Percentiles rank a stretch among this genome's conserved stretches.
Evolutionary conservation across 2,329 filamentous ascomycete species (phyloP).

Genomic region (Rhynchosporium graminicola): DNA sequence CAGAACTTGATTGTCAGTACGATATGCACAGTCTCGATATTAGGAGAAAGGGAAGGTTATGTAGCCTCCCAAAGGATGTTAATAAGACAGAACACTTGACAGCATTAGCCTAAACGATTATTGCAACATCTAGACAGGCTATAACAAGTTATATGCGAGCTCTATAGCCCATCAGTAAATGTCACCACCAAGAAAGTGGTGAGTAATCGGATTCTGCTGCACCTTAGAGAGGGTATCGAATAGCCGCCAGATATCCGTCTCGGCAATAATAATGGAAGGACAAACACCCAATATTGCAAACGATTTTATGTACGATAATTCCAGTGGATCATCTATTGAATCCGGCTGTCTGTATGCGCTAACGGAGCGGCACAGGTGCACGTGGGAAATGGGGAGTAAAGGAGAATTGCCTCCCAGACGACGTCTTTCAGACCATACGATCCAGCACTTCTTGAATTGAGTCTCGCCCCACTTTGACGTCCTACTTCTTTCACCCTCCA

Average conservation of each 20-base stretch:
- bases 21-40: not conserved
- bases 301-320: no score
- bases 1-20: not conserved
- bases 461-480: not conserved
- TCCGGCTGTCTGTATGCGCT: no score
- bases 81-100: not conserved
- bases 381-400: no score
- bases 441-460: not conserved
- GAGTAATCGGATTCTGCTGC: slow-evolving; percentile 1
- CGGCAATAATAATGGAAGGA: not conserved
- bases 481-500: not conserved
- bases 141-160: not conserved
- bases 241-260: not conserved
- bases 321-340: no score
- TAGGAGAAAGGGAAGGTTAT: not conserved
- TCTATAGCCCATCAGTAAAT: not conserved
- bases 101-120: not conserved
- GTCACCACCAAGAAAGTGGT: not conserved
- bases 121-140: not conserved
- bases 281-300: no score
- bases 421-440: not conserved
- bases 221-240: not conserved
- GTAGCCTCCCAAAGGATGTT: not conserved
- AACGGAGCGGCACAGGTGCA: no score
- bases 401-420: no score